phyloP scores from a whole-genome alignment of 345 rosid genomes.

The Camelina laxa region DNA sequence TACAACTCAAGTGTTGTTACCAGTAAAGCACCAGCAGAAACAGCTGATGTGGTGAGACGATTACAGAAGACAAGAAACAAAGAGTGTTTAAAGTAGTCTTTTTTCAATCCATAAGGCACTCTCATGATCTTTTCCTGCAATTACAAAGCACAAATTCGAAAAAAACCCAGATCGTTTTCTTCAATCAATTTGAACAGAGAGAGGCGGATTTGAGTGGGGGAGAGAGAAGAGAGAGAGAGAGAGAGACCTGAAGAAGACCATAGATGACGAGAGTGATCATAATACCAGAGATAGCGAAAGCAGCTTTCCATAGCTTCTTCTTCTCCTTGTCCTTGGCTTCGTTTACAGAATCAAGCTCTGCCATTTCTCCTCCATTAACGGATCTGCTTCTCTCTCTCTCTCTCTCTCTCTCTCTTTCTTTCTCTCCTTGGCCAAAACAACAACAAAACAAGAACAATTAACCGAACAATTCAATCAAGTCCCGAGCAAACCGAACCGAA shows the following conservation, averaged over 20 bases:
- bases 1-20: slow-evolving; percentile 43
- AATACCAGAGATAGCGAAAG: slow-evolving; percentile 72
- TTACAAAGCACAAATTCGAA: background rate
- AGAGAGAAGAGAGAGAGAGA: background rate
- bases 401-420: background rate
- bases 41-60: slow-evolving; percentile 81
- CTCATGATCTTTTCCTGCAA: slow-evolving; percentile 92
- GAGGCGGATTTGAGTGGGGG: background rate
- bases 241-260: slow-evolving; percentile 76
- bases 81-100: slow-evolving; percentile 80
- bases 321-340: slow-evolving; percentile 50
- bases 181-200: slow-evolving; percentile 7
- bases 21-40: slow-evolving; percentile 78
- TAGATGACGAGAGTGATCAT: slow-evolving; percentile 87
- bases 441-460: slow-evolving; percentile 1
- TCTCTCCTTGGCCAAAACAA: background rate
- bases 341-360: slow-evolving; percentile 48
- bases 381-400: slow-evolving; percentile 13
- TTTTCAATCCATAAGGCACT: slow-evolving; percentile 84
- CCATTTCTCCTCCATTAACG: slow-evolving; percentile 68
- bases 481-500: background rate
- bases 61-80: slow-evolving; percentile 95
- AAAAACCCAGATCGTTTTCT: slow-evolving; percentile 1
- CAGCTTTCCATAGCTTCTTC: slow-evolving; percentile 67
- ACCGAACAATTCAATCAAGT: slow-evolving; percentile 1